Evolutionary conservation across 31 red algal genomes (phyloP).

Genomic region (Endocladia muricata): DNA sequence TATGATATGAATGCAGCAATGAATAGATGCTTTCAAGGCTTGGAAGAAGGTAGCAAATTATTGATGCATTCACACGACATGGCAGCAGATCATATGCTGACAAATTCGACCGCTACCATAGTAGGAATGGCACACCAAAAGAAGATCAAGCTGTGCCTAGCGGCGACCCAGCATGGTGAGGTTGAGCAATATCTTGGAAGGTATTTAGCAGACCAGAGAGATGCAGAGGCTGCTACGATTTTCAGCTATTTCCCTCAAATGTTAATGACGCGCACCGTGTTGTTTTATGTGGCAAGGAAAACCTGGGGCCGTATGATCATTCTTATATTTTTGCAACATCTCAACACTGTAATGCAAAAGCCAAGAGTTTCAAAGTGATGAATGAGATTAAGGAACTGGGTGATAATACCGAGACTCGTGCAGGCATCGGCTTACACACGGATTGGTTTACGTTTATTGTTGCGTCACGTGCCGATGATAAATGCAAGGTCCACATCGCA

Average conservation of each 20-base stretch:
- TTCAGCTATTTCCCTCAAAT: not conserved
- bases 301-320: not conserved
- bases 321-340: not conserved
- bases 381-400: not conserved
- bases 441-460: slow-evolving; percentile 3
- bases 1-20: not conserved
- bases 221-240: not conserved
- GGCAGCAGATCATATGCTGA: not conserved
- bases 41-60: not conserved
- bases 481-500: slow-evolving; percentile 11
- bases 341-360: not conserved
- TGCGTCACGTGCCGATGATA: slow-evolving; percentile 1
- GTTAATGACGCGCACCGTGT: not conserved
- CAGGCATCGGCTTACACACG: not conserved
- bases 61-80: not conserved
- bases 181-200: slow-evolving; percentile 1
- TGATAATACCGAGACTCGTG: not conserved
- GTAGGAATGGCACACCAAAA: not conserved
- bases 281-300: not conserved
- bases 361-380: slow-evolving; percentile 12
- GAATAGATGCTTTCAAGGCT: not conserved
- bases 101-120: not conserved
- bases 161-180: slow-evolving; percentile 6
- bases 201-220: not conserved
- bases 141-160: slow-evolving; percentile 8